These are phyloP conservation scores for Cyclotella cryptica DNA, from an alignment of 108 stramenopile species.

Conservation along the genomic window DNA sequence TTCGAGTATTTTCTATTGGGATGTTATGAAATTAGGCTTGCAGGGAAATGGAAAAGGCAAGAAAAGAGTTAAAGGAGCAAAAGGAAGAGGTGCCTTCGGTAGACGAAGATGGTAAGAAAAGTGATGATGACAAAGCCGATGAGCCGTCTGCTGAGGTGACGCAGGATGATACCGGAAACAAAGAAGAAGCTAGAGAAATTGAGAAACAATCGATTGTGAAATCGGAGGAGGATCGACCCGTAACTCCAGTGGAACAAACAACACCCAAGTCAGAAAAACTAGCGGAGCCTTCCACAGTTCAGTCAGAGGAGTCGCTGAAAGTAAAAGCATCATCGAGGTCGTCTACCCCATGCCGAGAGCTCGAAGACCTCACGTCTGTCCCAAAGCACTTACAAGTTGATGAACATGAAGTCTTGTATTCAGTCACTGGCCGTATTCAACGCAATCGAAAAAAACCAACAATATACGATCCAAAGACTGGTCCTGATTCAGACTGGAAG, in stretches of 20 bases:
- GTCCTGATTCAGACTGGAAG: conserved; percentile 24
- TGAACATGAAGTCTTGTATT: conserved; percentile 25
- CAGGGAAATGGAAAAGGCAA: conserved; percentile 75
- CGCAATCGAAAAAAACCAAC: conserved; percentile 46
- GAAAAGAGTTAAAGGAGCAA: conserved; percentile 39
- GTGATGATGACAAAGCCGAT: not conserved
- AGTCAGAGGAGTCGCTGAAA: conserved; percentile 1
- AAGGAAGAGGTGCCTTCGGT: not conserved
- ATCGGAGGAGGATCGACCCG: not conserved
- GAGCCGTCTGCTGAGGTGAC: not conserved
- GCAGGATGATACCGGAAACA: not conserved
- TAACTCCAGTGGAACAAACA: not conserved
- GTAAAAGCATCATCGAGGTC: not conserved
- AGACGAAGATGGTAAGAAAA: conserved; percentile 10
- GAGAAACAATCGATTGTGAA: not conserved
- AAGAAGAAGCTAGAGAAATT: not conserved
- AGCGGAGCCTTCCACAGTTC: not conserved
- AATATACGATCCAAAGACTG: conserved; percentile 32
- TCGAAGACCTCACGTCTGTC: conserved; percentile 2
- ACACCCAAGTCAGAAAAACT: not conserved
- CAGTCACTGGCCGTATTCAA: conserved; percentile 30
- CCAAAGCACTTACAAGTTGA: conserved; percentile 15
- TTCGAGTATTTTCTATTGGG: no score
- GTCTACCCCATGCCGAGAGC: not conserved
- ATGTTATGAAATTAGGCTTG: conserved; percentile 42